Percentiles rank a stretch among this genome's conserved stretches.
These are phyloP conservation scores for Cyclotella atomus DNA, from an alignment of 108 stramenopile species.

Conservation along the genomic window DNA sequence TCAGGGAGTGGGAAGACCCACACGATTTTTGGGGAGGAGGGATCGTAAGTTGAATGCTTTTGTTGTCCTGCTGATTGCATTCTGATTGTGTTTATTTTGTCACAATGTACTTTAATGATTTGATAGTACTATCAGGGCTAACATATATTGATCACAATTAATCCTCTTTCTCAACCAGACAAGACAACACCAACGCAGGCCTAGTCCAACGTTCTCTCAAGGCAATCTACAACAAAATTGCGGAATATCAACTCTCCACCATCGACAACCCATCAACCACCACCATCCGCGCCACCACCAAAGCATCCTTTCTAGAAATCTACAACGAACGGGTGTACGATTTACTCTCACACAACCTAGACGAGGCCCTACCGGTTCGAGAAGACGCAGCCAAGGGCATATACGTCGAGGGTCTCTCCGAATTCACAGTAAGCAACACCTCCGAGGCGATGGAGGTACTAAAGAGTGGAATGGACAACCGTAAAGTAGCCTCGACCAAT, in stretches of 20 bases:
- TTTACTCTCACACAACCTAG: constrained; percentile 45
- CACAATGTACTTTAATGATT: too few species aligned
- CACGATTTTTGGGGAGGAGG: constrained; percentile 48
- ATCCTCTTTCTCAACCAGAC: not conserved
- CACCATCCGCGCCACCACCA: constrained; percentile 39
- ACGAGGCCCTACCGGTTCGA: constrained; percentile 60
- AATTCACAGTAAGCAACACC: constrained; percentile 41
- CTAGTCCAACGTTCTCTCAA: constrained; percentile 54
- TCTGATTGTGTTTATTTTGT: not conserved
- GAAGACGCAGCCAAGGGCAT: constrained; percentile 60
- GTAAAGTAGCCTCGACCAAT: constrained; percentile 66
- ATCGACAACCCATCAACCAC: not conserved
- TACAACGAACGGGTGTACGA: constrained; percentile 64
- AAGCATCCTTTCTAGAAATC: constrained; percentile 58
- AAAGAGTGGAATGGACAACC: constrained; percentile 26
- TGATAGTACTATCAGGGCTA: too few species aligned
- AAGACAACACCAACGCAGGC: constrained; percentile 35
- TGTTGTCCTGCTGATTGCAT: not conserved
- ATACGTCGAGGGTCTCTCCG: constrained; percentile 61
- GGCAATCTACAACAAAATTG: constrained; percentile 45
- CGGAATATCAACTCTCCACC: not conserved
- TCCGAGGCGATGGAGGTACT: constrained; percentile 42
- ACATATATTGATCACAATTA: too few species aligned
- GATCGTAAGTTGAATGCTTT: constrained; percentile 19
- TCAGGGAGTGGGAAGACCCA: constrained; percentile 49